Evolutionary conservation across 2,329 filamentous ascomycete genomes (phyloP).

Genomic region (Scytalidium lignicola): DNA sequence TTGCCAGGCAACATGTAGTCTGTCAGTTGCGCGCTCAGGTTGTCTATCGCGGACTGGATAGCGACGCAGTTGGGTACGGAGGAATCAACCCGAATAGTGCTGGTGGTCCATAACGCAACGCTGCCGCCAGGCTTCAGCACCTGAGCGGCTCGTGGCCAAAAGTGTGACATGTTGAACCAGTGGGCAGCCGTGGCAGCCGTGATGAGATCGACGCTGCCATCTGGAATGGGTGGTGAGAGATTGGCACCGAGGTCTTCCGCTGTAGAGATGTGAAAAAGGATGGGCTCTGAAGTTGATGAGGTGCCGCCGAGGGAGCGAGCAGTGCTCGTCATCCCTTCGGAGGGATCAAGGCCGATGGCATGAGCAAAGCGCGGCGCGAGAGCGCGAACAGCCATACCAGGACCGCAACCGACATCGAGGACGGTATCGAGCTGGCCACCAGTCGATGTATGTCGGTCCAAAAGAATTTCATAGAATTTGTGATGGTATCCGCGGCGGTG

Average conservation of each 20-base stretch:
- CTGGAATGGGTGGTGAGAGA: neutral
- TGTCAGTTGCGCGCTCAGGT: conserved; percentile 26
- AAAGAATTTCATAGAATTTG: conserved; percentile 5
- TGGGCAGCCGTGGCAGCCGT: conserved; percentile 27
- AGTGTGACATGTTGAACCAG: conserved; percentile 41
- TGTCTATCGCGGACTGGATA: conserved; percentile 30
- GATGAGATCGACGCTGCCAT: conserved; percentile 11
- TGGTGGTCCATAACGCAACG: conserved; percentile 36
- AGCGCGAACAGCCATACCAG: conserved; percentile 11
- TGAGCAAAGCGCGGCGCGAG: conserved; percentile 11
- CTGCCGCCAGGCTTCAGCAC: conserved; percentile 39
- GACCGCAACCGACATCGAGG: conserved; percentile 19
- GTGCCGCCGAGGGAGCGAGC: conserved; percentile 6
- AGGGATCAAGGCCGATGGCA: conserved; percentile 12
- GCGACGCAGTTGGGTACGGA: conserved; percentile 29
- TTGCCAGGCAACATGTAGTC: conserved; percentile 32
- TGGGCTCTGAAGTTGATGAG: neutral
- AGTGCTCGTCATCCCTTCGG: conserved; percentile 10
- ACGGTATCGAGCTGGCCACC: conserved; percentile 8
- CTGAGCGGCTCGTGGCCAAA: conserved; percentile 35
- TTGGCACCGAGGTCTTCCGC: conserved; percentile 2
- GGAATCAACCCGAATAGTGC: conserved; percentile 3
- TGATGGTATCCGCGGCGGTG: conserved; percentile 3
- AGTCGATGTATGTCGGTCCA: conserved; percentile 10
- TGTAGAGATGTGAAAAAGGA: neutral